Evolutionary conservation across 1,284 basidiomycete species (phyloP), one percentile per base, ranked within the genome.

Genomic region (Ustilago trichophora): DNA sequence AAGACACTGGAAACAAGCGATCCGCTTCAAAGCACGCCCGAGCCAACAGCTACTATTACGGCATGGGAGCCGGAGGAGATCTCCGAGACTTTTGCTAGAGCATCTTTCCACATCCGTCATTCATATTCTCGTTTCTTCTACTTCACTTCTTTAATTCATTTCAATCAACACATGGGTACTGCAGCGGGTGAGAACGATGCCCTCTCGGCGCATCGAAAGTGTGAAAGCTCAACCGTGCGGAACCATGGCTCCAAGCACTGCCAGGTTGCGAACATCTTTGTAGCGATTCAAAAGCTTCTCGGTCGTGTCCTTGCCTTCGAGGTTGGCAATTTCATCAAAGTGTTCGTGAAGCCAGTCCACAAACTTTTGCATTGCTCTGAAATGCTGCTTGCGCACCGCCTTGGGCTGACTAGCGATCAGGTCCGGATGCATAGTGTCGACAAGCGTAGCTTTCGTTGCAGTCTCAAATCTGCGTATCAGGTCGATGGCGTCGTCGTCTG

Each of bases 41-140:
- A n/a, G 36, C 40, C 40, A 40, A 38, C 44, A 64, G 60, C 49
- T 40, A 56, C 49, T 56, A 52, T 26, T 64, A 56, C 35, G 53
- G 49, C 19, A 56, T 56, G 53, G 53, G 60, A 4, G 52, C 43
- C 5, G 44, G 44, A 29, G 38, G 49, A 21, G 35, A 64, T 48
- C 37, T 47, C 29, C 33, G 53, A 40, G 53, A 57, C 32, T 40
- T 64, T 34, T 52, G 60, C 41, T 64, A 32, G n/a, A n/a, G n/a
- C n/a, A n/a, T n/a, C n/a, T n/a, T n/a, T n/a, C n/a, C n/a, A n/a
- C n/a, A n/a, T n/a, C n/a, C n/a, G n/a, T n/a, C n/a, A n/a, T n/a
- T n/a, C n/a, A n/a, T n/a, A n/a, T n/a, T n/a, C n/a, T n/a, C n/a
- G n/a, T n/a, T n/a, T n/a, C n/a, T n/a, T n/a, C n/a, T n/a, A n/a